These are phyloP conservation scores for Rhodotorula sp. DNA, from an alignment of 1,284 basidiomycete species.

Conservation along the genomic window DNA sequence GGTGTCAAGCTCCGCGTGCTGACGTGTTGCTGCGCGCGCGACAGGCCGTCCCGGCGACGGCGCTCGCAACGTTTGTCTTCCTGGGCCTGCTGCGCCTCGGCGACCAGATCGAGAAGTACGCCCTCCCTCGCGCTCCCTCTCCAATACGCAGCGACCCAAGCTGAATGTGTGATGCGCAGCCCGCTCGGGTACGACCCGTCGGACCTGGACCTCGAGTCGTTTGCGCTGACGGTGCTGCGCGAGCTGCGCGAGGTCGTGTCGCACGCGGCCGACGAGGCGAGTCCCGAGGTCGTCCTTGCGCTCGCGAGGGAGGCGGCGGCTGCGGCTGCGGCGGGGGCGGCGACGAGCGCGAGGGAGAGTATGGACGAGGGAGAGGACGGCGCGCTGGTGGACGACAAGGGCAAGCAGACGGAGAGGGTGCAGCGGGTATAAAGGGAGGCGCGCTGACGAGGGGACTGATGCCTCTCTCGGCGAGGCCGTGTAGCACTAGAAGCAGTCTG, in stretches of 20 bases:
- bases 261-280: constrained; percentile 51
- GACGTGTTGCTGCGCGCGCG: no score
- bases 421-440: constrained; percentile 55
- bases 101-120: constrained; percentile 58
- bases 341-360: no score
- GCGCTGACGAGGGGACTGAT: constrained; percentile 52
- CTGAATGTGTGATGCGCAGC: constrained; percentile 49
- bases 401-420: constrained; percentile 46
- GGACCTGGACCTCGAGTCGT: constrained; percentile 65
- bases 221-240: not conserved
- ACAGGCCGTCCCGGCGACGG: constrained; percentile 23
- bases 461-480: not conserved
- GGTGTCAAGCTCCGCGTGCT: not conserved
- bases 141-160: not conserved
- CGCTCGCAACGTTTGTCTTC: constrained; percentile 39
- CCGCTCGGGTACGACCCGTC: constrained; percentile 61
- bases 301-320: not conserved
- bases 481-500: no score
- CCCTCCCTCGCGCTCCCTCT: not conserved
- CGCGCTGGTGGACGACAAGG: not conserved
- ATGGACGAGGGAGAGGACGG: not conserved
- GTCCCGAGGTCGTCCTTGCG: not conserved
- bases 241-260: constrained; percentile 68
- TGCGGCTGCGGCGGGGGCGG: not conserved
- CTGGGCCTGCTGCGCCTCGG: constrained; percentile 67